phyloP scores from a whole-genome alignment of 2,329 filamentous ascomycete species.

The Pseudocercospora fijiensis region DNA sequence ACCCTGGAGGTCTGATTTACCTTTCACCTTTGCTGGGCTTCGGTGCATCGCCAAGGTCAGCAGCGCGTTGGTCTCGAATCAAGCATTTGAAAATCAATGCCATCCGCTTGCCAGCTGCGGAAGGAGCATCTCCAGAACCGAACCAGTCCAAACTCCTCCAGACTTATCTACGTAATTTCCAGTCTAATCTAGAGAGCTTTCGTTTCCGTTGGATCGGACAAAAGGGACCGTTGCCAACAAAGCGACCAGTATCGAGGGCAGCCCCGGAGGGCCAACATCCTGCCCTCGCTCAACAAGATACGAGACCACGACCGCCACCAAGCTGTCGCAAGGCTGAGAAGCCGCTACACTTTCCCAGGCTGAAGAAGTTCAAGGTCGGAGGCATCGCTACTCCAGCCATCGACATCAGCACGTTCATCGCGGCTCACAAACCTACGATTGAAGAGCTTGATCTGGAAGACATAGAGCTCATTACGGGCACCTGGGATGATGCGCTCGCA shows the following conservation, averaged over 20 bases:
- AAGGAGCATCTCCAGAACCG: constrained; percentile 42
- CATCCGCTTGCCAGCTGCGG: constrained; percentile 53
- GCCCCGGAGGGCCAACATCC: constrained; percentile 17
- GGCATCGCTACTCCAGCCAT: constrained; percentile 70
- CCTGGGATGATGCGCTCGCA: constrained; percentile 79
- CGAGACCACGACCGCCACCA: constrained; percentile 10
- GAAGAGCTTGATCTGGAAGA: constrained; percentile 79
- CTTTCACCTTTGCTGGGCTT: constrained; percentile 72
- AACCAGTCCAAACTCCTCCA: constrained; percentile 68
- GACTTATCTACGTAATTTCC: constrained; percentile 71
- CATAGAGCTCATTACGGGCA: constrained; percentile 67
- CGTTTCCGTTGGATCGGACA: constrained; percentile 74
- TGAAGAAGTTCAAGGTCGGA: constrained; percentile 68
- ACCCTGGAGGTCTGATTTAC: constrained; percentile 74
- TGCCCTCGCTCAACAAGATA: constrained; percentile 8
- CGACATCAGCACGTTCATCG: constrained; percentile 69
- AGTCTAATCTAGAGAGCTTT: constrained; percentile 52
- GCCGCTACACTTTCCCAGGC: constrained; percentile 64
- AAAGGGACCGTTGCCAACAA: constrained; percentile 72
- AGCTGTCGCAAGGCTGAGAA: background rate
- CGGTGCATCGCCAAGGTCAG: constrained; percentile 70
- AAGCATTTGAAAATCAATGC: constrained; percentile 68
- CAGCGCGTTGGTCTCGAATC: constrained; percentile 75
- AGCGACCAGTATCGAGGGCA: constrained; percentile 52
- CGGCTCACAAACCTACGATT: constrained; percentile 65